These are phyloP conservation scores for Kuraishia molischiana DNA, from an alignment of 805 yeast species.

Conservation along the genomic window DNA sequence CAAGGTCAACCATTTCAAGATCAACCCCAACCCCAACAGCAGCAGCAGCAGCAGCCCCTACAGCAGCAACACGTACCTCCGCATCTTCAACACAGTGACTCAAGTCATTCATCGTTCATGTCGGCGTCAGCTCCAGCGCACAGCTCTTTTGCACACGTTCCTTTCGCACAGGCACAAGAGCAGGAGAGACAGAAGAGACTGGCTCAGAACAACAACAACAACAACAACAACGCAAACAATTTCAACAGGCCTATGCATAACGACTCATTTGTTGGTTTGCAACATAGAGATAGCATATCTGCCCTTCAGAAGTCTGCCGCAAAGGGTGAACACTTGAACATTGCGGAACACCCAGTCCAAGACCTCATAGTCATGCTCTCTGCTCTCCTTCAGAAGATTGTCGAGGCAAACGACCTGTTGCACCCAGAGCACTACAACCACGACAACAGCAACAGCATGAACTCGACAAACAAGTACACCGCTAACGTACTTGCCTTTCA, in stretches of 20 bases:
- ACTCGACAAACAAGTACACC: constrained; percentile 35
- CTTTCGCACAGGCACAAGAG: constrained; percentile 1
- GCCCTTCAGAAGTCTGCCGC: constrained; percentile 5
- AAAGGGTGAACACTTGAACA: constrained; percentile 51
- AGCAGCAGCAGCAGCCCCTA: constrained; percentile 5
- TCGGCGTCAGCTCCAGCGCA: constrained; percentile 11
- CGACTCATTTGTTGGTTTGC: constrained; percentile 8
- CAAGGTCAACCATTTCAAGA: constrained; percentile 8
- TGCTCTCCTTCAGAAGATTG: constrained; percentile 73
- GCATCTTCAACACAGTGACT: constrained; percentile 1
- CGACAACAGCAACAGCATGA: constrained; percentile 10
- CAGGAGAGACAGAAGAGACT: constrained; percentile 2
- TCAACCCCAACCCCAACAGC: constrained; percentile 10
- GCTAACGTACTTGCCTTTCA: constrained; percentile 82
- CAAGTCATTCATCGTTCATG: constrained; percentile 4
- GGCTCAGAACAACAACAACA: background rate
- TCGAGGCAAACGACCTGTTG: constrained; percentile 80
- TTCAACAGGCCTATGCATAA: constrained; percentile 2
- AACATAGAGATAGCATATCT: constrained; percentile 6
- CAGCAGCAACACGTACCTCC: constrained; percentile 2
- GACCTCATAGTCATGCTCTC: constrained; percentile 80
- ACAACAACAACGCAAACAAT: constrained; percentile 3
- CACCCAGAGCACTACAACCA: constrained; percentile 58
- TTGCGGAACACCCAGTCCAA: constrained; percentile 74
- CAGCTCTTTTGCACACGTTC: constrained; percentile 1